Evolutionary conservation across 2,329 filamentous ascomycete species (phyloP).

Genomic region (Dothistroma pini): DNA sequence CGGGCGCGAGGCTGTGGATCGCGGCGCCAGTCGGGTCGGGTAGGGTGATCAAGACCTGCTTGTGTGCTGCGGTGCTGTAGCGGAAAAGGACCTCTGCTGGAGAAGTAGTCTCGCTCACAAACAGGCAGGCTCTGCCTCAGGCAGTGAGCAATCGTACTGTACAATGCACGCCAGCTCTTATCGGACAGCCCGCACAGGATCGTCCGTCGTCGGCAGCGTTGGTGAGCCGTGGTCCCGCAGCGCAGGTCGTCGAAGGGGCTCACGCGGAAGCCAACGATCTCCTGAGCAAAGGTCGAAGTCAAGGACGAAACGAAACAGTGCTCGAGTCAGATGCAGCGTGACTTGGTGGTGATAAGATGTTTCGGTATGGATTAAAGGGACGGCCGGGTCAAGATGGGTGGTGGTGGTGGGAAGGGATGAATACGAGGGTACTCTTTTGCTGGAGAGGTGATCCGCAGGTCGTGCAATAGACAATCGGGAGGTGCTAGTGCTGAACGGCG

Average conservation of each 20-base stretch:
- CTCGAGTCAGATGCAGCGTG: not conserved
- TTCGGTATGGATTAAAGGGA: constrained; percentile 5
- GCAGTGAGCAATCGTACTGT: not conserved
- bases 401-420: not conserved
- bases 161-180: not conserved
- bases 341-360: not conserved
- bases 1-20: not conserved
- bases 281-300: not conserved
- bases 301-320: not conserved
- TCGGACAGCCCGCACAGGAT: not conserved
- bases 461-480: not conserved
- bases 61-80: constrained; percentile 4
- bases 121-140: not conserved
- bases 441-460: not conserved
- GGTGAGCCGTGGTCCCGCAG: not conserved
- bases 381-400: not conserved
- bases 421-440: not conserved
- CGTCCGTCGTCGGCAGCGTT: not conserved
- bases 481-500: not conserved
- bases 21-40: not conserved
- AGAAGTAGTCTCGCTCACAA: not conserved
- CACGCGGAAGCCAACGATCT: not conserved
- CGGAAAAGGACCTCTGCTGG: not conserved
- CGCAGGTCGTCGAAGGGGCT: not conserved
- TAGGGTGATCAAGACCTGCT: constrained; percentile 17